These are phyloP conservation scores for Plantago major DNA, from an alignment of 257 asterid species.

Conservation along the genomic window DNA sequence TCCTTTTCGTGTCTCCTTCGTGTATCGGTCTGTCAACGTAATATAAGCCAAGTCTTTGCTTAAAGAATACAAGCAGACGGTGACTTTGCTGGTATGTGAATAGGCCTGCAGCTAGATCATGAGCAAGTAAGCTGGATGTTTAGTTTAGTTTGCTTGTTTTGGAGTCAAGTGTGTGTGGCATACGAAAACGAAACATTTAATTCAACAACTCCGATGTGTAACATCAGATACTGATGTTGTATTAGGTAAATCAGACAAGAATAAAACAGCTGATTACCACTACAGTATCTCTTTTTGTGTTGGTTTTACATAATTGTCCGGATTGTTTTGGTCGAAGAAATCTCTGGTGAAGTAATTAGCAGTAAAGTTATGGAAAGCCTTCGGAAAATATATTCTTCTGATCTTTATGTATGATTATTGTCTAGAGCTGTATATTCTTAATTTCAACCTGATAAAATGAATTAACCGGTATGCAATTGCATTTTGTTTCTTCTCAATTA, in stretches of 20 bases:
- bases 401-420: no score
- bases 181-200: neutral
- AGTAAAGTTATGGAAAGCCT: no score
- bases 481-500: no score
- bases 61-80: neutral
- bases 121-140: no score
- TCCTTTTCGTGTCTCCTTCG: neutral
- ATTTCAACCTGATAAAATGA: no score
- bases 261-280: neutral
- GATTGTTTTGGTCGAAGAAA: neutral
- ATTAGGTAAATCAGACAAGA: slow-evolving; percentile 11
- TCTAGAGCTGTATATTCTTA: no score
- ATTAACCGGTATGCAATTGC: no score
- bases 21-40: slow-evolving; percentile 6
- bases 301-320: neutral
- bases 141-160: neutral
- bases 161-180: neutral
- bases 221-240: slow-evolving; percentile 2
- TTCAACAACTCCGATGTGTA: slow-evolving; percentile 11
- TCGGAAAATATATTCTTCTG: no score
- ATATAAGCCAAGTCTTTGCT: neutral
- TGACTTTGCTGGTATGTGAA: no score
- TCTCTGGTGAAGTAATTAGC: no score
- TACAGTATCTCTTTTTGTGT: neutral
- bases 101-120: no score